Percentiles rank a stretch among this genome's conserved stretches.
phyloP scores from a whole-genome alignment of 2,329 filamentous ascomycete species.

The Podosphaera fusca region DNA sequence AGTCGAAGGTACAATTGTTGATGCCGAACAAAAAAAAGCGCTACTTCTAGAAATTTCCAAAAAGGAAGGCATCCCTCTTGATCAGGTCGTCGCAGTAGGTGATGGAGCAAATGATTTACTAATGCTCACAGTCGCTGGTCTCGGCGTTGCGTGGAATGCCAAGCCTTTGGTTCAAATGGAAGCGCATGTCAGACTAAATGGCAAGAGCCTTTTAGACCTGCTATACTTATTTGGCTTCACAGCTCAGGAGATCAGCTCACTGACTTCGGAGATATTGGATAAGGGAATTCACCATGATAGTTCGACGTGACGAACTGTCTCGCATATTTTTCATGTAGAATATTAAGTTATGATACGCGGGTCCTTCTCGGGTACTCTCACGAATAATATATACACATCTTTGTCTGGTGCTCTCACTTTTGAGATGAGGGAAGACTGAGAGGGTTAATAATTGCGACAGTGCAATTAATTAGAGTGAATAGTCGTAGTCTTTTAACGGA shows the following conservation, averaged over 20 bases:
- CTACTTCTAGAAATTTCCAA: constrained; percentile 47
- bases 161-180: constrained; percentile 64
- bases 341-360: too few species aligned
- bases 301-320: too few species aligned
- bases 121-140: constrained; percentile 53
- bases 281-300: too few species aligned
- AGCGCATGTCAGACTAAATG: constrained; percentile 50
- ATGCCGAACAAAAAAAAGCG: constrained; percentile 51
- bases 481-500: too few species aligned
- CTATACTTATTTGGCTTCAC: constrained; percentile 54
- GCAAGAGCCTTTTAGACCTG: constrained; percentile 45
- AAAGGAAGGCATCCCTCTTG: constrained; percentile 39
- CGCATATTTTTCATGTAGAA: too few species aligned
- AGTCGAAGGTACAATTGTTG: constrained; percentile 47
- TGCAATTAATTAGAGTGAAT: too few species aligned
- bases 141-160: constrained; percentile 67
- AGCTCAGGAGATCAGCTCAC: constrained; percentile 29
- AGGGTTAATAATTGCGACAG: too few species aligned
- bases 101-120: constrained; percentile 66
- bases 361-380: too few species aligned
- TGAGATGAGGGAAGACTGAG: too few species aligned
- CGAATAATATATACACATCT: too few species aligned
- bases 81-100: constrained; percentile 51
- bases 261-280: too few species aligned
- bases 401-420: too few species aligned